Conservation (phyloP, 192 early-diverging fungal genomes). For the Glomus cerebriforme region DNA sequence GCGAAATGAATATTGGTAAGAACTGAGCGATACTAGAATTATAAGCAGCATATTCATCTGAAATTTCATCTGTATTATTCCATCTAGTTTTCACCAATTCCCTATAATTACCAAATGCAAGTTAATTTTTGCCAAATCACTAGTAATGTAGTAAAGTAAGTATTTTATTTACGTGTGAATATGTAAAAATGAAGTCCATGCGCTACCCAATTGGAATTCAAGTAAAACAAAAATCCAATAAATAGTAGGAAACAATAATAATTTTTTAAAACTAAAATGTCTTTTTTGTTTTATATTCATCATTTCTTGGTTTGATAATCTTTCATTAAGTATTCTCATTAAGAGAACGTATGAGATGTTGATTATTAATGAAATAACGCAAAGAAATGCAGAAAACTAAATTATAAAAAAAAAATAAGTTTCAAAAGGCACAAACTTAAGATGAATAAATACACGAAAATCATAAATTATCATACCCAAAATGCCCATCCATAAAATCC, state of each 20-base stretch:
- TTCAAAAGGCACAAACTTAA: constrained; percentile 25
- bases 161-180: constrained; percentile 51
- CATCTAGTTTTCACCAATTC: constrained; percentile 69
- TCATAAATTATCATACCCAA: constrained; percentile 34
- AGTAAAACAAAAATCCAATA: constrained; percentile 64
- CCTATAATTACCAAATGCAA: constrained; percentile 34
- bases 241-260: constrained; percentile 58
- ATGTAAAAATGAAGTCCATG: constrained; percentile 68
- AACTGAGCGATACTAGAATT: constrained; percentile 63
- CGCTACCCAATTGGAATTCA: constrained; percentile 62
- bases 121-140: background rate
- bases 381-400: constrained; percentile 63
- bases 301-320: background rate
- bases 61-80: constrained; percentile 46
- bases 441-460: too few relatives aligned
- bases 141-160: background rate
- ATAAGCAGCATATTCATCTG: constrained; percentile 56
- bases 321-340: constrained; percentile 40
- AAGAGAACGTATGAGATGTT: constrained; percentile 61
- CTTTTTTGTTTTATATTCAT: constrained; percentile 50
- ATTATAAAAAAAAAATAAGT: constrained; percentile 38
- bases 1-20: constrained; percentile 63
- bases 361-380: constrained; percentile 58
- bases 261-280: constrained; percentile 54
- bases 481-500: constrained; percentile 46